phyloP scores from a whole-genome alignment of 139 green algal species.

The Auxenochlorella protothecoides region DNA sequence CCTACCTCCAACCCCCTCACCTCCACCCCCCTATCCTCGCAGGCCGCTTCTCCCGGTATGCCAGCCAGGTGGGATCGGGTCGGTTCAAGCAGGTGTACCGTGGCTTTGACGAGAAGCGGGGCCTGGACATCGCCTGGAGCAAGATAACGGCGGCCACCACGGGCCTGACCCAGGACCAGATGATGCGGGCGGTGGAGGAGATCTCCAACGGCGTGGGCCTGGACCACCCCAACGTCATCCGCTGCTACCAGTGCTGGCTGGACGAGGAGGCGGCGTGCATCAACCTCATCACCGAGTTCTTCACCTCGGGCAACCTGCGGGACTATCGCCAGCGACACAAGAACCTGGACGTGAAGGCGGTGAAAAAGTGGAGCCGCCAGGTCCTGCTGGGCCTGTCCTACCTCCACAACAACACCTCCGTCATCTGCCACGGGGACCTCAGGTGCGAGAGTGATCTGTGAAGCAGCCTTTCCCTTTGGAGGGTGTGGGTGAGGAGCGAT shows the following conservation, averaged over 20 bases:
- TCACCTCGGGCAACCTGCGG: slow-evolving; percentile 81
- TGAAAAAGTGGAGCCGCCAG: slow-evolving; percentile 84
- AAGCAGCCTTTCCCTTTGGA: too few relatives aligned
- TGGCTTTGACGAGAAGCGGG: slow-evolving; percentile 69
- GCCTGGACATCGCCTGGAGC: slow-evolving; percentile 86
- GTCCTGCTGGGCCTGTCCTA: slow-evolving; percentile 77
- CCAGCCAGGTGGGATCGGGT: slow-evolving; percentile 52
- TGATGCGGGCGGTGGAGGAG: slow-evolving; percentile 55
- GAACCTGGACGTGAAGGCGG: slow-evolving; percentile 75
- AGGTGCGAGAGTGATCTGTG: slow-evolving; percentile 46
- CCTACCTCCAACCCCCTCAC: neutral
- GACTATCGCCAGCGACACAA: slow-evolving; percentile 76
- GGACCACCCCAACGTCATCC: slow-evolving; percentile 82
- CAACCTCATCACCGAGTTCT: slow-evolving; percentile 91
- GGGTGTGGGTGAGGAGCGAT: too few relatives aligned
- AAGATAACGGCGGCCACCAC: slow-evolving; percentile 55
- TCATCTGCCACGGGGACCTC: slow-evolving; percentile 92
- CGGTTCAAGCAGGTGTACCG: slow-evolving; percentile 79
- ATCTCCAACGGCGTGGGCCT: slow-evolving; percentile 67
- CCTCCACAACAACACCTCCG: slow-evolving; percentile 74
- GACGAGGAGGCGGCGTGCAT: slow-evolving; percentile 55
- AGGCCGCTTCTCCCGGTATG: slow-evolving; percentile 66
- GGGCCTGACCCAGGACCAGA: slow-evolving; percentile 51
- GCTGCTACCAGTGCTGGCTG: slow-evolving; percentile 73
- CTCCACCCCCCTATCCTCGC: neutral